Base-by-base conservation (phyloP, 306 rosid genomes). In the Adenanthera pavonina region DNA sequence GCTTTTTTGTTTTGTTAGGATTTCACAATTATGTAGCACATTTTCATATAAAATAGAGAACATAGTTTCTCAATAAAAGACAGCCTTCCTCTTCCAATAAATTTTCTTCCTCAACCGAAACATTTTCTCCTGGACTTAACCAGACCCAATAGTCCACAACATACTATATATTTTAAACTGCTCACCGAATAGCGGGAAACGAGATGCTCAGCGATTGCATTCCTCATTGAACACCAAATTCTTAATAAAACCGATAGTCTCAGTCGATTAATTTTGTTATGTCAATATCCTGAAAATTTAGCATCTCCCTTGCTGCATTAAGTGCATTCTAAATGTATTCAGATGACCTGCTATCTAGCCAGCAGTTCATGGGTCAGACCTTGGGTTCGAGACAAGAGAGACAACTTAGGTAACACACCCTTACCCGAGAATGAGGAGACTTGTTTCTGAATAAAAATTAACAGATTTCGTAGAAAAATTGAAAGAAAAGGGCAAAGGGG, bases 381-480 rank as follows among this genome's bases (percentile, higher is more conserved):
- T 40, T 3, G 35, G 19, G 33, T 20, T 71, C 74, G 71, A 79
- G 84, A 81, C 87, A 87, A 71, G 79, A 44, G 75, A 70, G 83
- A 59, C 88, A 75, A 34, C 72, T 57, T 71, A 48, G 73, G 77
- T 81, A 56, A 81, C 84, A 78, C 35, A 79, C 87, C 77, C 76
- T 84, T 46, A 64, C 72, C 60, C 82, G 38, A 54, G 66, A 53
- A n/a, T 38, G 13, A 14, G 49, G 30, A 81, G 82, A 78, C 56
- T 76, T 78, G 72, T 64, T 69, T 67, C 84, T 72, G 80, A 84
- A 69, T 36, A 57, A 77, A 72, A 41, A 19, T 80, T 33, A 33
- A 78, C 79, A 59, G 78, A 41, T 20, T 19, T n/a, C 17, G 36
- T 19, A 41, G 34, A 68, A n/a, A n/a, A n/a, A n/a, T n/a, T n/a